Evolutionary conservation across 345 rosid genomes (phyloP), one percentile per base, ranked within the genome.

Genomic region (Eutrema yunnanense): DNA sequence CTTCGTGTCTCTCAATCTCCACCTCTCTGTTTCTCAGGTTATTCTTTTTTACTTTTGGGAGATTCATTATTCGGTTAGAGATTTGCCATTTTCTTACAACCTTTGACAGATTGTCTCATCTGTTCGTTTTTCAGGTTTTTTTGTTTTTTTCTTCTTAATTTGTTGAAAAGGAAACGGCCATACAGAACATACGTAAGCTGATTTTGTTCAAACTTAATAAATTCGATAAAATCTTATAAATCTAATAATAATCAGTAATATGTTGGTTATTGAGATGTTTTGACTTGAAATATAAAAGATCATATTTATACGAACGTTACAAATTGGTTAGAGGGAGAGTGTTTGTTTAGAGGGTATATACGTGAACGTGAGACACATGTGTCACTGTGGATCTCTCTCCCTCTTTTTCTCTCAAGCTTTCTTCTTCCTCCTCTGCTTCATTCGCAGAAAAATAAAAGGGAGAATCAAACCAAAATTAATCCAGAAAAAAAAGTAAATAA

Each of bases 1-100:
- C 78, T 75, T 52, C 69, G 73, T 22, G 55, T 76, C 32, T 76
- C 71, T 76, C 79, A 62, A 38, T 47, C 43, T 52, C 54, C 33
- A 38, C 9, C 3, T 32, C 14, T 69, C 5, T 62, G 60, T 55
- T 26, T 42, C 56, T 51, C 19, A 30, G 41, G 44, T 9, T 60
- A 51, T 61, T 32, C 49, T 47, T 29, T 30, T 58, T 69, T 38
- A 42, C 16, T 34, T 44, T 36, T 6, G 51, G 47, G 46, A 32
- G 42, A 58, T 57, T 56, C 26, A 48, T 40, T 48, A 8, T 70
- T 70, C 62, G 5, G 80, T 76, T 76, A 55, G 53, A 43, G 40
- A 48, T 69, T 62, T 68, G 57, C 74, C 74, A 36, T 75, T 61
- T 69, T 62, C 11, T 62, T 65, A 62, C 64, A 60, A 41, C 9